A percentile compares a stretch with the other conserved stretches of the same genome.
phyloP scores from a whole-genome alignment of 306 rosid genomes.

The Lablab purpureus region DNA sequence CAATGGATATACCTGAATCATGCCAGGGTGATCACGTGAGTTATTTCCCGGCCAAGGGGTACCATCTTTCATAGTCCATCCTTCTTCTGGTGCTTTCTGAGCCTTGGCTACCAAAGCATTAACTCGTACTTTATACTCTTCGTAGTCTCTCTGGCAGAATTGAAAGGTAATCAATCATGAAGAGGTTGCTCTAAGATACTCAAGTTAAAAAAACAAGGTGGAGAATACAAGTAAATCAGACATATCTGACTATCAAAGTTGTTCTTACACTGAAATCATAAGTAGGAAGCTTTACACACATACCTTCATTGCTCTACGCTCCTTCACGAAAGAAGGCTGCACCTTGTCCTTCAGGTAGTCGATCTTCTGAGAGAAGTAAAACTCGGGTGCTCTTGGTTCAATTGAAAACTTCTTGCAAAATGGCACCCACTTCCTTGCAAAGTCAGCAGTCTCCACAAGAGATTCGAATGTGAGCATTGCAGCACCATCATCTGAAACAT shows the following conservation, averaged over 20 bases:
- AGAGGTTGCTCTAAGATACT: conserved; percentile 28
- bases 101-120: conserved; percentile 96
- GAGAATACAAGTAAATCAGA: conserved; percentile 8
- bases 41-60: conserved; percentile 99
- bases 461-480: conserved; percentile 96
- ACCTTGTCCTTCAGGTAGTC: conserved; percentile 95
- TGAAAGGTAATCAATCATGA: conserved; percentile 16
- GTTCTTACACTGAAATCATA: neutral
- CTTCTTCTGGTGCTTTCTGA: conserved; percentile 96
- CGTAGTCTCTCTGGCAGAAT: conserved; percentile 81
- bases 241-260: conserved; percentile 11
- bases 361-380: conserved; percentile 96
- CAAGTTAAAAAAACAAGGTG: conserved; percentile 2
- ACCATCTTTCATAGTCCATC: conserved; percentile 99
- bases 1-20: conserved; percentile 83
- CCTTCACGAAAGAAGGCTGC: conserved; percentile 97
- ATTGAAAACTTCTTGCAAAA: conserved; percentile 89
- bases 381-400: conserved; percentile 99
- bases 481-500: conserved; percentile 98
- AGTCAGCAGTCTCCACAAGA: conserved; percentile 91
- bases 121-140: conserved; percentile 90
- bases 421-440: conserved; percentile 96
- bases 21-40: conserved; percentile 96
- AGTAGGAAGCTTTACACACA: conserved; percentile 41
- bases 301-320: conserved; percentile 99